phyloP scores from a whole-genome alignment of 1,284 basidiomycete genomes.

The Athelia sp. region DNA sequence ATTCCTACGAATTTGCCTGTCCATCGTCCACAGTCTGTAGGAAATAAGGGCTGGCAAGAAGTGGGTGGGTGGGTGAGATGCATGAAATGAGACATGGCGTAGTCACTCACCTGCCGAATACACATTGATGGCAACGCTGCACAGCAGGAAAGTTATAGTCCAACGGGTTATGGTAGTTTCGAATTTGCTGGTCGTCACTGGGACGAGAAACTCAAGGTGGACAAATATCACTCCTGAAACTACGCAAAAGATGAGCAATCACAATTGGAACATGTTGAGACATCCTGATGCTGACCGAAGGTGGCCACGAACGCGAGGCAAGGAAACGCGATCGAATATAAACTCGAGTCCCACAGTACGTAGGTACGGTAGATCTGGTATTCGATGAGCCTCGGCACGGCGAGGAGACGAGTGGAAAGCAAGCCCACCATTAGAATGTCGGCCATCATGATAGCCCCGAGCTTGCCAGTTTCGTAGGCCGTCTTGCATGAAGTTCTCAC shows the following conservation, averaged over 20 bases:
- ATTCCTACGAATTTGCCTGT: background rate
- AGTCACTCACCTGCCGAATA: background rate
- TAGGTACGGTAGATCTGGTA: background rate
- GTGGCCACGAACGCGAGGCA: background rate
- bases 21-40: background rate
- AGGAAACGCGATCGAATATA: background rate
- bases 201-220: background rate
- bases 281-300: background rate
- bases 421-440: background rate
- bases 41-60: background rate
- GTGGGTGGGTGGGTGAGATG: background rate
- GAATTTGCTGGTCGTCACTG: background rate
- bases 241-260: background rate
- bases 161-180: background rate
- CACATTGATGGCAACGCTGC: background rate
- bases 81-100: background rate
- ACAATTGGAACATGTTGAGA: background rate
- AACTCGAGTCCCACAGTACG: background rate
- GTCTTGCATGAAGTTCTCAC: background rate
- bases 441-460: background rate
- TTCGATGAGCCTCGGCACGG: background rate
- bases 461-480: background rate
- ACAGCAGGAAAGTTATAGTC: background rate
- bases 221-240: background rate
- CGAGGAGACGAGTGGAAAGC: background rate